These are phyloP conservation scores for Pseudonitzschia pungens DNA, from an alignment of 108 stramenopile species.

Conservation along the genomic window DNA sequence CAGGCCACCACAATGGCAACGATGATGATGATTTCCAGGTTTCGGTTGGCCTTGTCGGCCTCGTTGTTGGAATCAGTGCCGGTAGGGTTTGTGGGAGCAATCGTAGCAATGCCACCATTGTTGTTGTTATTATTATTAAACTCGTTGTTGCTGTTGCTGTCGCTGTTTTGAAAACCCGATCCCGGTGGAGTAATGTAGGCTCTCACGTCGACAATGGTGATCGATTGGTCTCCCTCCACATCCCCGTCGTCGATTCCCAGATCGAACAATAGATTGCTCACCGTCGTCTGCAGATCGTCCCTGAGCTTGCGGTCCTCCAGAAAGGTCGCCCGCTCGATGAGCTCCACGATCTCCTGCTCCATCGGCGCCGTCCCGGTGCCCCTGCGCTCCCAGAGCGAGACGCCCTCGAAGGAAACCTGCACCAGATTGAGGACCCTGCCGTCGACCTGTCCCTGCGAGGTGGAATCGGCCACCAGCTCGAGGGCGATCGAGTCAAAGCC, in stretches of 20 bases:
- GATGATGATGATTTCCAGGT: slow-evolving; percentile 55
- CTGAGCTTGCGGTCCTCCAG: slow-evolving; percentile 22
- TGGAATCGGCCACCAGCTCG: slow-evolving; percentile 12
- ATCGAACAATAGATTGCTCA: slow-evolving; percentile 8
- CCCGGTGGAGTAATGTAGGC: slow-evolving; percentile 20
- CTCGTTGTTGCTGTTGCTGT: background rate
- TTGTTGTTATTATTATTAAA: no score
- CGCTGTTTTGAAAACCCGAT: background rate
- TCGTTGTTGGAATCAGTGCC: background rate
- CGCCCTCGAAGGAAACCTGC: slow-evolving; percentile 20
- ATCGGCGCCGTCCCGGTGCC: slow-evolving; percentile 21
- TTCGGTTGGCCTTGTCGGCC: slow-evolving; percentile 1
- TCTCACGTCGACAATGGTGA: slow-evolving; percentile 34
- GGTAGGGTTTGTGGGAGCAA: no score
- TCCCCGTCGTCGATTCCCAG: slow-evolving; percentile 10
- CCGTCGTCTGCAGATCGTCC: background rate
- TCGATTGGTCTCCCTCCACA: slow-evolving; percentile 4
- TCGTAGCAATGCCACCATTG: no score
- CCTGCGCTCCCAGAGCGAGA: slow-evolving; percentile 32
- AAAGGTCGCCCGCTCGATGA: slow-evolving; percentile 36
- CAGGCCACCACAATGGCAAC: slow-evolving; percentile 61
- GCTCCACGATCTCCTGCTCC: slow-evolving; percentile 31
- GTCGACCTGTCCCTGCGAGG: slow-evolving; percentile 5
- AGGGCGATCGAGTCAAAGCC: slow-evolving; percentile 32
- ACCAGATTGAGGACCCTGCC: background rate